Evolutionary conservation across 2,329 filamentous ascomycete species (phyloP).

Genomic region (Aspergillus sp.): DNA sequence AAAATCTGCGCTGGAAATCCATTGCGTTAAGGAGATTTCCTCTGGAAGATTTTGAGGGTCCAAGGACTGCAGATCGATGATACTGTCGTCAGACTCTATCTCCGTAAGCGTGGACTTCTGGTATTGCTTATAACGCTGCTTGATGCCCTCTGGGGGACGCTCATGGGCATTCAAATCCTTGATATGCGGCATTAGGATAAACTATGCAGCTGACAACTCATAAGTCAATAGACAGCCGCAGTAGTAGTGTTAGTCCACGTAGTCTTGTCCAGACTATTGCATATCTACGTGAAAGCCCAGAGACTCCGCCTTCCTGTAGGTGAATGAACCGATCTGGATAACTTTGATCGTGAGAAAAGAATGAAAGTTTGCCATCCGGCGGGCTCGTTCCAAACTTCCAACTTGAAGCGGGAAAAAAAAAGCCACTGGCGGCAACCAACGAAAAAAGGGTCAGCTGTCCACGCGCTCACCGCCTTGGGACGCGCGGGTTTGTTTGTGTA

Average conservation of each 20-base stretch:
- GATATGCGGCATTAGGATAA: conserved; percentile 32
- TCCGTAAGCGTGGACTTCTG: conserved; percentile 60
- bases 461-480: conserved; percentile 35
- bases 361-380: not conserved
- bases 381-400: not conserved
- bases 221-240: not conserved
- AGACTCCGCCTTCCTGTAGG: not conserved
- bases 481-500: conserved; percentile 43
- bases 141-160: conserved; percentile 70
- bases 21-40: conserved; percentile 31
- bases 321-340: not conserved
- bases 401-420: not conserved
- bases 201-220: not conserved
- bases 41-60: conserved; percentile 33
- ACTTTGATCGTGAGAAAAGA: not conserved
- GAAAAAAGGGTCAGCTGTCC: conserved; percentile 11
- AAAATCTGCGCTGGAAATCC: conserved; percentile 31
- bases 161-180: conserved; percentile 70
- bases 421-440: not conserved
- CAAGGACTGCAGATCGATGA: conserved; percentile 56
- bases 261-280: conserved; percentile 1
- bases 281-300: not conserved
- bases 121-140: conserved; percentile 72
- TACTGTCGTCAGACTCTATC: conserved; percentile 56
- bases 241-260: not conserved